Evolutionary conservation across 1,284 basidiomycete species (phyloP).

Genomic region (Pulveroboletus sp.): DNA sequence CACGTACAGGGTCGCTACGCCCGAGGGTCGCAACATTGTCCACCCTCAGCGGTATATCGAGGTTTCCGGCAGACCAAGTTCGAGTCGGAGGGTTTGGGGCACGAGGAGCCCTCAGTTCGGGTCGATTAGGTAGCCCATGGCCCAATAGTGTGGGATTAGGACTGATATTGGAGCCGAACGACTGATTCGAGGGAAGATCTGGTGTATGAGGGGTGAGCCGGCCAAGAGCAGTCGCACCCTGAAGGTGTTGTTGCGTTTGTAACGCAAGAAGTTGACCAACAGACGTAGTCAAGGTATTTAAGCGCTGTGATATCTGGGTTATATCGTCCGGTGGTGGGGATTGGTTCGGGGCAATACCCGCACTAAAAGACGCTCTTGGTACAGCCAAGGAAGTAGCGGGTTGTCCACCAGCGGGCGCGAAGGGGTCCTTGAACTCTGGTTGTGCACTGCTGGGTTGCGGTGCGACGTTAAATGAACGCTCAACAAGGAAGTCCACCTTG

Average conservation of each 20-base stretch:
- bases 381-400: slow-evolving; percentile 43
- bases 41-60: slow-evolving; percentile 67
- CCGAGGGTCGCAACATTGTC: slow-evolving; percentile 39
- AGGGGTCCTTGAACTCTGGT: slow-evolving; percentile 79
- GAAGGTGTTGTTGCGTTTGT: slow-evolving; percentile 70
- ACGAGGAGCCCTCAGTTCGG: slow-evolving; percentile 58
- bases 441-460: slow-evolving; percentile 38
- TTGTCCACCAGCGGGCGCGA: slow-evolving; percentile 48
- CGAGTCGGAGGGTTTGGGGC: slow-evolving; percentile 69
- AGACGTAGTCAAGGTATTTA: slow-evolving; percentile 82
- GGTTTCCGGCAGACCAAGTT: slow-evolving; percentile 78
- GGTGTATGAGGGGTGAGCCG: slow-evolving; percentile 47
- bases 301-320: slow-evolving; percentile 73
- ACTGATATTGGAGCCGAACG: slow-evolving; percentile 42
- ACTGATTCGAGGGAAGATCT: slow-evolving; percentile 53
- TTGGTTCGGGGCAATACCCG: slow-evolving; percentile 69
- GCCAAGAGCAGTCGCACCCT: slow-evolving; percentile 45
- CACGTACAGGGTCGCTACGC: slow-evolving; percentile 43
- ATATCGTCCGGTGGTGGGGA: slow-evolving; percentile 68
- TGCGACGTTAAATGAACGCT: slow-evolving; percentile 50
- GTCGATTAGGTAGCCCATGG: slow-evolving; percentile 60
- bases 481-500: slow-evolving; percentile 76
- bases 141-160: slow-evolving; percentile 47
- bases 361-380: slow-evolving; percentile 59
- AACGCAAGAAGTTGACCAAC: slow-evolving; percentile 81